Base-by-base conservation (phyloP, 345 rosid genomes). In the Lepidium aucheri region DNA sequence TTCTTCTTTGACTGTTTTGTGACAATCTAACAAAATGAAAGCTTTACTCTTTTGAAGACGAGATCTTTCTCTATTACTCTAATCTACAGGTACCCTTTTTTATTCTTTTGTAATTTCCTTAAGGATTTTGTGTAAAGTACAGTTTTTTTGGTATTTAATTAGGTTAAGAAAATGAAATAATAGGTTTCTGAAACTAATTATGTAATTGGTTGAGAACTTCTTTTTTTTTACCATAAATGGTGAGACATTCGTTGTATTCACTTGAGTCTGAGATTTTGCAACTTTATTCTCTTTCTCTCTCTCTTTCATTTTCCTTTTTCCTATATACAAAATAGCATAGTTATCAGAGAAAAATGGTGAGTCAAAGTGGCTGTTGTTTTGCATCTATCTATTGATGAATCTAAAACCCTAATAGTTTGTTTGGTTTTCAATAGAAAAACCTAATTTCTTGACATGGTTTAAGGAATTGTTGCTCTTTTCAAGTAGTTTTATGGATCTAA, bases 21-120 rank as follows among this genome's bases (percentile, higher is more conserved):
- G 52, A 41, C 14, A 30, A 68, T 26, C 28, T 60, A 28, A 42
- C 5, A 26, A 60, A 32, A 69, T 50, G 53, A 45, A 50, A 69
- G 74, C 45, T 50, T 69, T 60, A 7, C 30, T 20, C 42, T 53
- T 20, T 69, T 69, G 40, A 60, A 35, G 24, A 1, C 67, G 16
- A 69, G 74, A 69, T 60, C 74, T 33, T 69, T 60, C 44, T 7
- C 32, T 69, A 20, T n/a, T 60, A 60, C 36, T 49, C 32, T 42
- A 32, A 39, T 50, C 50, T 4, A n/a, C 18, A 60, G 67, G 74
- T 69, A 51, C 33, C 35, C 13, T 33, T 69, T 44, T 60, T 44
- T 60, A 40, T 16, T 17, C 5, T 28, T 15, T 0, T 65, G 3
- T 34, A 17, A 42, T 43, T 60, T 42, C 15, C 45, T 1, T 7